phyloP scores from a whole-genome alignment of 2,329 filamentous ascomycete species.

The Pezicula rhizophila region DNA sequence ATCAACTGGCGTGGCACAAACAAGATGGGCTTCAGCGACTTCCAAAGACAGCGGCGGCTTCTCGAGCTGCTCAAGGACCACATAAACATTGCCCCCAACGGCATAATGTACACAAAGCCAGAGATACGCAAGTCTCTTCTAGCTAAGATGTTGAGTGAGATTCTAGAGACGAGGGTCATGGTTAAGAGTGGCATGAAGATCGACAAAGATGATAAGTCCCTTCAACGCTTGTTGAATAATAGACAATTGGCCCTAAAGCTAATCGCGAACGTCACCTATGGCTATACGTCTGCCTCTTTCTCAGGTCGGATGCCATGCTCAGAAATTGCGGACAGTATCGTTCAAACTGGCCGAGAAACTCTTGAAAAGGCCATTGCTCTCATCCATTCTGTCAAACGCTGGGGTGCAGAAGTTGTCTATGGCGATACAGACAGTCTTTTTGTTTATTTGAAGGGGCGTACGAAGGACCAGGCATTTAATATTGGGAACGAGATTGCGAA shows the following conservation, averaged over 20 bases:
- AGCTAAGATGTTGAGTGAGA: conserved; percentile 94
- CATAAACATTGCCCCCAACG: conserved; percentile 90
- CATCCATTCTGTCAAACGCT: conserved; percentile 80
- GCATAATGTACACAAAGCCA: conserved; percentile 88
- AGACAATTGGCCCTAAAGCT: conserved; percentile 90
- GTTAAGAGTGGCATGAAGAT: conserved; percentile 95
- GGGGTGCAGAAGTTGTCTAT: conserved; percentile 96
- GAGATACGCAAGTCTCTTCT: conserved; percentile 83
- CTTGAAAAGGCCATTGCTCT: conserved; percentile 88
- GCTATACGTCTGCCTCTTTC: conserved; percentile 94
- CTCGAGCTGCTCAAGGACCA: conserved; percentile 74
- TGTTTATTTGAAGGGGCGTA: conserved; percentile 80
- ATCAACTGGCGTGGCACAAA: conserved; percentile 82
- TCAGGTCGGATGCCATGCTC: conserved; percentile 97
- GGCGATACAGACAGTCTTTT: conserved; percentile 97
- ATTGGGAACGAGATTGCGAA: conserved; percentile 90
- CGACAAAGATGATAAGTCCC: conserved; percentile 77
- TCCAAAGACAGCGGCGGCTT: conserved; percentile 68
- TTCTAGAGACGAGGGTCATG: conserved; percentile 94
- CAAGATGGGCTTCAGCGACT: conserved; percentile 93
- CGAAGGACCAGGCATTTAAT: conserved; percentile 80
- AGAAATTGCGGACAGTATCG: conserved; percentile 96
- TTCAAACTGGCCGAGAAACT: conserved; percentile 91
- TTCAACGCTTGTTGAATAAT: conserved; percentile 88
- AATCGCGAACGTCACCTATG: conserved; percentile 97